Percentiles rank a stretch among this genome's conserved stretches.
phyloP scores from a whole-genome alignment of 345 rosid genomes.

The Streptanthus diversifolius region DNA sequence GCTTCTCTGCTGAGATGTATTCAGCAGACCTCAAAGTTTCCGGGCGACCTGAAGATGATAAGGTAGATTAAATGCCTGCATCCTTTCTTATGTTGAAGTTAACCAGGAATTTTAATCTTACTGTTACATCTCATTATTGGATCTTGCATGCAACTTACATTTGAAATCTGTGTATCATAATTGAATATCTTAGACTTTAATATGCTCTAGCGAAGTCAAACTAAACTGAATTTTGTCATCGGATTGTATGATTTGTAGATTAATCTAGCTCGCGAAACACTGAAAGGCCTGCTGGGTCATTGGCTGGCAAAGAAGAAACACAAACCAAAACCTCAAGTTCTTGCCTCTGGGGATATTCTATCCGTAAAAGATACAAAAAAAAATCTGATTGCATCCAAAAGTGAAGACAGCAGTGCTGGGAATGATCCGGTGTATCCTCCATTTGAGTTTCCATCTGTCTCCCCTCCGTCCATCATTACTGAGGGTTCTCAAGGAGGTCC shows the following conservation, averaged over 20 bases:
- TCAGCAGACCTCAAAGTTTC: conserved; percentile 85
- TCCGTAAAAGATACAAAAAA: conserved; percentile 65
- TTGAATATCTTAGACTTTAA: background rate
- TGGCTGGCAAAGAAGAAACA: conserved; percentile 86
- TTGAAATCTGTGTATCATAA: background rate
- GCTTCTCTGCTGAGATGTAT: conserved; percentile 99
- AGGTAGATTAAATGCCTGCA: conserved; percentile 45
- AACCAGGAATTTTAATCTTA: background rate
- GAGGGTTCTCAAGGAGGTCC: conserved; percentile 99
- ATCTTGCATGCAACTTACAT: background rate
- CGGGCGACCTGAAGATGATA: conserved; percentile 97
- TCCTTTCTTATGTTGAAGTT: conserved; percentile 11
- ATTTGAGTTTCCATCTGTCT: conserved; percentile 72
- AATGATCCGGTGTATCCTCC: conserved; percentile 93
- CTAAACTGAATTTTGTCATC: conserved; percentile 8
- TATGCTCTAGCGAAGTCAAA: conserved; percentile 1
- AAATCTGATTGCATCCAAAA: conserved; percentile 55
- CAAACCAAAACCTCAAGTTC: conserved; percentile 60
- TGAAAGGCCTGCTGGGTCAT: conserved; percentile 89
- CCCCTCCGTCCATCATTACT: conserved; percentile 89
- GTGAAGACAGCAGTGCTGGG: conserved; percentile 57
- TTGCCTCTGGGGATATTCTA: conserved; percentile 65
- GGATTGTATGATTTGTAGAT: conserved; percentile 50
- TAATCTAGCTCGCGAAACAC: conserved; percentile 93
- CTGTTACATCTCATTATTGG: background rate